Evolutionary conservation across 225 moss, liverwort and hornwort genomes (phyloP), one percentile per base, ranked within the genome.

Genomic region (Ulota crispa): DNA sequence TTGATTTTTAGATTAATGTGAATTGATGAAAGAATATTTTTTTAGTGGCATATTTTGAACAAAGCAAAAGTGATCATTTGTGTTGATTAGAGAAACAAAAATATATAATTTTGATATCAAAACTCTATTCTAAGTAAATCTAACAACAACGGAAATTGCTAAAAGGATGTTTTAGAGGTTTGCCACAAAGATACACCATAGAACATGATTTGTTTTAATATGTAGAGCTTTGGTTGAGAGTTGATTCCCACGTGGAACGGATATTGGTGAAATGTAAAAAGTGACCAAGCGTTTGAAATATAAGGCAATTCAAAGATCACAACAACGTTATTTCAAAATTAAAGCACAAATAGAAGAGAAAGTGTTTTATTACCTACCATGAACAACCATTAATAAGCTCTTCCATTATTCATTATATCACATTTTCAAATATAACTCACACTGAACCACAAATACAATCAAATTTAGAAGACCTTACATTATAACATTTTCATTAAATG

Each of bases 401-500:
- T n/a, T 7, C 34, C 0, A 15, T 1, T 2, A 1, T 0, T n/a
- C 15, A 0, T 32, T 8, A 4, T n/a, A 0, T 9, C 7, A 8
- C 7, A 8, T 32, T 5, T 52, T 71, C 3, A 52, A 11, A 65
- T 4, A 36, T 9, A 36, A 65, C 2, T 1, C 1, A 31, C 4
- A 13, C 2, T n/a, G n/a, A n/a, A 24, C 0, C 0, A 73, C 8
- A 4, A 55, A 2, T 9, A 0, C 0, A 73, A 34, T 34, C 0
- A 4, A 3, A 0, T 0, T 0, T 32, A 31, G 4, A 1, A 14
- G 0, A 54, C 0, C 7, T 30, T 13, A 21, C 0, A 31, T 50
- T 5, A 5, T 50, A 18, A 1, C 16, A 50, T 16, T 18, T 50
- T 15, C 50, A 50, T 50, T 1, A 2, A 16, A 0, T 16, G 1